A percentile compares a stretch with the other conserved stretches of the same genome.
These are phyloP conservation scores for Haematococcus sp. DNA, from an alignment of 139 green algal species.

Conservation along the genomic window DNA sequence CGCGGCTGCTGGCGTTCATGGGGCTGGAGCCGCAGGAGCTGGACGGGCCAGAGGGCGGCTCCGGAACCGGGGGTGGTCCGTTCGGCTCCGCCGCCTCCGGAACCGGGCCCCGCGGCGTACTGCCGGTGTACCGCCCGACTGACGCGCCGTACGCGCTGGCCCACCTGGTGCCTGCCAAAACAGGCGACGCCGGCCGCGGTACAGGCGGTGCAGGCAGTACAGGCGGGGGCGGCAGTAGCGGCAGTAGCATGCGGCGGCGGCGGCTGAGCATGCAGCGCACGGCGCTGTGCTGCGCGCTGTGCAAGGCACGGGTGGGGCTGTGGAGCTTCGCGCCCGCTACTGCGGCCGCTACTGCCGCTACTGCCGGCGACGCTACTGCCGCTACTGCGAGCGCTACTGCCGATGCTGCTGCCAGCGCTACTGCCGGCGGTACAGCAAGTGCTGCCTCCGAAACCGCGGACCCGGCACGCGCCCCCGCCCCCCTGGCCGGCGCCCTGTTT, in stretches of 20 bases:
- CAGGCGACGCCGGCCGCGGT: no score
- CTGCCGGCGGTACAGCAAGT: not conserved
- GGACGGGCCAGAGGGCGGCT: not conserved
- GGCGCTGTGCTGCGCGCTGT: constrained; percentile 20
- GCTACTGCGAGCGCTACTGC: no score
- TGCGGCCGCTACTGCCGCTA: not conserved
- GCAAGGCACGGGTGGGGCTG: constrained; percentile 23
- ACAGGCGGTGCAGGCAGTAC: no score
- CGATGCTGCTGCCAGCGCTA: no score
- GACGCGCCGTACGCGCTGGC: constrained; percentile 18
- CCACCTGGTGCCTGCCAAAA: constrained; percentile 12
- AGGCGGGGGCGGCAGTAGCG: not conserved
- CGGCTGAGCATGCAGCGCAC: constrained; percentile 8
- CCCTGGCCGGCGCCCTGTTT: constrained; percentile 7
- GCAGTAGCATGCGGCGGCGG: not conserved
- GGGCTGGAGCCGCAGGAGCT: constrained; percentile 23
- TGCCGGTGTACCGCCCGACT: not conserved
- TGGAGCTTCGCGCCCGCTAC: constrained; percentile 25
- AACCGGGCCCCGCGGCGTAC: no score
- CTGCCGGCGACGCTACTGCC: not conserved
- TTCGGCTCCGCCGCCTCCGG: no score
- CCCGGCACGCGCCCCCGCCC: no score
- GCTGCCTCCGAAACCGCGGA: no score
- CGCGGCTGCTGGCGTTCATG: constrained; percentile 23
- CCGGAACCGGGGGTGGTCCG: not conserved